Percentiles rank a stretch among this genome's conserved stretches.
These are phyloP conservation scores for Pythium periplocum DNA, from an alignment of 352 stramenopile genomes.

Conservation along the genomic window DNA sequence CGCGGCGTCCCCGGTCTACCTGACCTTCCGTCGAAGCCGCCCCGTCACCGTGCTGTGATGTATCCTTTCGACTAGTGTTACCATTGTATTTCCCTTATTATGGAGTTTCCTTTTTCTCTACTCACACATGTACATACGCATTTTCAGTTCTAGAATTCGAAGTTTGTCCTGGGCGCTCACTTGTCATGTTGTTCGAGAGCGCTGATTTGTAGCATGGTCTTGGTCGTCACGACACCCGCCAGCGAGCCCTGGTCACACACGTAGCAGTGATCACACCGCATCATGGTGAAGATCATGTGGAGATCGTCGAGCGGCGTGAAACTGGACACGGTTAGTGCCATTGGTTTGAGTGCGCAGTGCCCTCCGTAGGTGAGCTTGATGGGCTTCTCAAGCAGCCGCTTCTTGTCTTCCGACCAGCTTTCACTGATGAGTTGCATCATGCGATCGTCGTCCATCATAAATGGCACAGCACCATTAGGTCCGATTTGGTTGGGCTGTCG, in stretches of 20 bases:
- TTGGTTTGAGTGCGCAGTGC: constrained; percentile 62
- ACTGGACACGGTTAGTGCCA: constrained; percentile 78
- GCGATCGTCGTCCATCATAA: constrained; percentile 78
- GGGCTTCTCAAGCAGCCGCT: constrained; percentile 36
- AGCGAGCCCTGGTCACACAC: constrained; percentile 83
- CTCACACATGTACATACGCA: no score
- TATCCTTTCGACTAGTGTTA: neutral
- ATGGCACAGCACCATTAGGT: constrained; percentile 32
- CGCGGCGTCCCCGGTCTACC: constrained; percentile 76
- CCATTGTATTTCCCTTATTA: no score
- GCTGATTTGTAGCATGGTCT: constrained; percentile 37
- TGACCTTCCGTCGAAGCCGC: constrained; percentile 70
- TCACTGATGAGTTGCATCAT: constrained; percentile 75
- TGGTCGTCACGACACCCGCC: constrained; percentile 77
- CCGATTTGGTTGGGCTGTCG: constrained; percentile 4
- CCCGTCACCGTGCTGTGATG: constrained; percentile 61
- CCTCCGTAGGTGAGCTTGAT: constrained; percentile 71
- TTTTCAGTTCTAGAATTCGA: no score
- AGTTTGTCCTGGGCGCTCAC: no score
- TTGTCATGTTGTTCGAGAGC: no score
- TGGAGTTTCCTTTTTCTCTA: no score
- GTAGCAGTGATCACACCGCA: constrained; percentile 84
- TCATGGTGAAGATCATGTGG: constrained; percentile 90
- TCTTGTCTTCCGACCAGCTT: constrained; percentile 57
- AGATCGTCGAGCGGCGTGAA: constrained; percentile 79